Evolutionary conservation across 805 yeast species (phyloP), one percentile per base, ranked within the genome.

Genomic region (Lipomyces lipofer): DNA sequence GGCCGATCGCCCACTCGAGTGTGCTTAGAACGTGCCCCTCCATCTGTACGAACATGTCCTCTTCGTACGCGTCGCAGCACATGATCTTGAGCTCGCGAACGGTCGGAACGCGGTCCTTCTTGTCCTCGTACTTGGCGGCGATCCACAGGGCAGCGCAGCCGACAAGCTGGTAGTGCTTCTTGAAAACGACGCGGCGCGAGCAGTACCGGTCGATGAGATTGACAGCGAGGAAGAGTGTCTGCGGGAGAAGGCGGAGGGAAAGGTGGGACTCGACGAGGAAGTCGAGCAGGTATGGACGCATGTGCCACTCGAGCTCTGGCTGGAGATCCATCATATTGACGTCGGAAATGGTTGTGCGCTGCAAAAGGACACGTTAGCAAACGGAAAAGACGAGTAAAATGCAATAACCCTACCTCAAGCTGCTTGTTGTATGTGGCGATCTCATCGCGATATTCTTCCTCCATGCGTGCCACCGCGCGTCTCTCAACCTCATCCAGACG

Each of bases 71-170:
- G 52, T 77, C 77, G 44, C 88, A 87, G 72, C 95, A 87, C 61
- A 87, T 74, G 63, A 78, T 81, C 53, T 85, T 82, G 52, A 88
- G 76, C 66, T 88, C 95, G 29, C 78, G 74, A 49, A 87, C 76
- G 60, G 88, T 79, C 43, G 95, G 95, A 46, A 86, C 80, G 63
- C 88, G 76, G 55, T 82, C 81, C 66, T 94, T 79, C 67, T 84
- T 83, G 56, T 88, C 88, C 64, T 80, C 80, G n/a, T 84, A 77
- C 69, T 92, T 92, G 24, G 96, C 84, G 1, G 96, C 88, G 29
- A 92, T 79, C 97, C 98, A 92, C 32, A 92, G 73, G 57, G 96
- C 88, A 3, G 96, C 88, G 57, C 95, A 86, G 29, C 95, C 89
- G 9, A 92, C 92, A 50, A 92, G 77, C 70, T 91, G 97, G 58